These are phyloP conservation scores for Sordariomycetes sp. DNA, from an alignment of 2,329 filamentous ascomycete species.

Conservation along the genomic window DNA sequence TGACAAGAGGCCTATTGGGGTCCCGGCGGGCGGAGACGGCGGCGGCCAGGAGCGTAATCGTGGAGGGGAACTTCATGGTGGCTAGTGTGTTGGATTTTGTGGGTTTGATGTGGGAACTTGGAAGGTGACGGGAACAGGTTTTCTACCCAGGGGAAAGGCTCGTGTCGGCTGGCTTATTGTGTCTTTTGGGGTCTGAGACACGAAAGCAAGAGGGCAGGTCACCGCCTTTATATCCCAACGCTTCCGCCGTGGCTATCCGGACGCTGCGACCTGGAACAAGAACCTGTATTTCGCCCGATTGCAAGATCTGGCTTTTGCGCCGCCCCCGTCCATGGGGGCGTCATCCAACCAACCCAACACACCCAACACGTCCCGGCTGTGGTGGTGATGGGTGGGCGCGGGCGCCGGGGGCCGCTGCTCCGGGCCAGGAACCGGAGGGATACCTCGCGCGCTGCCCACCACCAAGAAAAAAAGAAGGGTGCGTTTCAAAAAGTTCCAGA, in stretches of 20 bases:
- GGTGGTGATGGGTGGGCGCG: too few relatives aligned
- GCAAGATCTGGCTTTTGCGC: too few relatives aligned
- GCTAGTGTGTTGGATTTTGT: neutral
- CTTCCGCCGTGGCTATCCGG: too few relatives aligned
- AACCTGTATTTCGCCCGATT: neutral
- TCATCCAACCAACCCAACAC: too few relatives aligned
- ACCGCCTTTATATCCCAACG: too few relatives aligned
- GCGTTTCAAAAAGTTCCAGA: neutral
- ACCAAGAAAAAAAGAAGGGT: neutral
- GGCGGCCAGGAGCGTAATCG: neutral
- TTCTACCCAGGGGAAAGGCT: too few relatives aligned
- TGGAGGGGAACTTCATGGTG: slow-evolving; percentile 1
- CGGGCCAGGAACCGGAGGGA: too few relatives aligned
- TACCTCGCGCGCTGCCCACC: too few relatives aligned
- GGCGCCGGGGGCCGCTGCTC: too few relatives aligned
- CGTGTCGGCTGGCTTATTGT: neutral
- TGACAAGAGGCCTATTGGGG: neutral
- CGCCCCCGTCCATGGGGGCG: too few relatives aligned
- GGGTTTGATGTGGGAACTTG: neutral
- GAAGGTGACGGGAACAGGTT: neutral
- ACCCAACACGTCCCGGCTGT: too few relatives aligned
- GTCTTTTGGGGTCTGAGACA: too few relatives aligned
- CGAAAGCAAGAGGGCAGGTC: neutral
- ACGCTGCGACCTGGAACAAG: neutral
- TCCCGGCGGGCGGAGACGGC: neutral